Conservation (phyloP, 139 green algal genomes). For the Micractinium sp. region DNA sequence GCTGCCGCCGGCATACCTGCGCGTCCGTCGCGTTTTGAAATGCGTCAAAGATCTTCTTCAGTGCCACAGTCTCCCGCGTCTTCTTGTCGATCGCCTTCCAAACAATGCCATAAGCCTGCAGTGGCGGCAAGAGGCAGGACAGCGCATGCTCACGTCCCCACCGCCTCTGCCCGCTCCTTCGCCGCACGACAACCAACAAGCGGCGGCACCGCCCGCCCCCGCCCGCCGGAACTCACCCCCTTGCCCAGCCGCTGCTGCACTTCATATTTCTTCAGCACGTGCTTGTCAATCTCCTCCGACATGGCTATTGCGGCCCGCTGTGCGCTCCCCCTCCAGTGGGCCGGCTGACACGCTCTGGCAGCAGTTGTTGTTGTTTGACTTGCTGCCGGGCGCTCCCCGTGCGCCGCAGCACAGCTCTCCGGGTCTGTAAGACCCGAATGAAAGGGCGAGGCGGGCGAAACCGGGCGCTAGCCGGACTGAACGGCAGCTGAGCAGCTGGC, state of each 20-base stretch:
- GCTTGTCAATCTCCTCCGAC: constrained; percentile 94
- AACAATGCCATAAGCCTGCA: constrained; percentile 97
- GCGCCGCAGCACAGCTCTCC: too few species aligned
- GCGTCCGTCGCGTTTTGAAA: constrained; percentile 98
- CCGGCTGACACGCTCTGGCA: too few species aligned
- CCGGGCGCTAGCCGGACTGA: too few species aligned
- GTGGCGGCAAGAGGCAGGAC: too few species aligned
- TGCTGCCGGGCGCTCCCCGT: too few species aligned
- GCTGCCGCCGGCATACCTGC: constrained; percentile 68
- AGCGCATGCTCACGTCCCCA: not conserved
- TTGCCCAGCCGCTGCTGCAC: constrained; percentile 95
- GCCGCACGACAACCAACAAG: not conserved
- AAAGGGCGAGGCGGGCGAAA: too few species aligned
- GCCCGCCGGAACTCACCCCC: constrained; percentile 59
- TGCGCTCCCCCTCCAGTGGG: too few species aligned
- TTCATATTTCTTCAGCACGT: constrained; percentile 95
- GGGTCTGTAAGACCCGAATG: too few species aligned
- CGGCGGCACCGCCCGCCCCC: not conserved
- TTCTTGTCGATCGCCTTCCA: constrained; percentile 96
- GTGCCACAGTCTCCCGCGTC: constrained; percentile 80
- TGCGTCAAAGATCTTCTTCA: constrained; percentile 99
- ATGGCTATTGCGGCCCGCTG: constrained; percentile 32
- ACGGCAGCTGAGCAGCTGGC: too few species aligned
- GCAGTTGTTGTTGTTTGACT: too few species aligned
- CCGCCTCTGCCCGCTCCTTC: not conserved